These are phyloP conservation scores for Candida montana DNA, from an alignment of 805 yeast species.

Conservation along the genomic window DNA sequence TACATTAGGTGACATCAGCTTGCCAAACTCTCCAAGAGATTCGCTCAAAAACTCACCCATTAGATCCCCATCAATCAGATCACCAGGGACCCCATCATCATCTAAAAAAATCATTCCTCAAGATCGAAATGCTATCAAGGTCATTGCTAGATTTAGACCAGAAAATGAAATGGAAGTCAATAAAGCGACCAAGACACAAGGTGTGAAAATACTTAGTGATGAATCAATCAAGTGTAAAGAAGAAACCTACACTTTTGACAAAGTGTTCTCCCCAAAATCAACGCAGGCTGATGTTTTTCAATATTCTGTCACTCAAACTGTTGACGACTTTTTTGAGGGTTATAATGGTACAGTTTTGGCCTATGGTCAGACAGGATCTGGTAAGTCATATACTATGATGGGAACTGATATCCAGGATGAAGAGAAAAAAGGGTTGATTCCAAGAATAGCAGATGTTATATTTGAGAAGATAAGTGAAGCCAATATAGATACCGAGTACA, in stretches of 20 bases:
- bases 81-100: conserved; percentile 3
- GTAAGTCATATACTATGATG: conserved; percentile 76
- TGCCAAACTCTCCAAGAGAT: no score
- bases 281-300: conserved; percentile 56
- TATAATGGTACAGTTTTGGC: conserved; percentile 74
- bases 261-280: conserved; percentile 48
- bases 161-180: conserved; percentile 31
- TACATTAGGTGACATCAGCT: no score
- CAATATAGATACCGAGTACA: conserved; percentile 50
- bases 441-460: conserved; percentile 62
- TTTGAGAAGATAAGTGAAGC: conserved; percentile 48
- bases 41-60: conserved; percentile 2
- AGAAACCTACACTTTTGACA: conserved; percentile 53
- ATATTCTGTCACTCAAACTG: conserved; percentile 53
- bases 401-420: conserved; percentile 38
- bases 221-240: conserved; percentile 11
- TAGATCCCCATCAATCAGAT: background rate
- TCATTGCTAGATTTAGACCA: conserved; percentile 71
- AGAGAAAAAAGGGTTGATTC: conserved; percentile 52
- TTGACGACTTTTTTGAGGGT: conserved; percentile 68
- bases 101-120: background rate
- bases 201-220: conserved; percentile 9
- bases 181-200: background rate
- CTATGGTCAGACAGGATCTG: conserved; percentile 82
- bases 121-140: conserved; percentile 43